Evolutionary conservation across 192 early-diverging fungal genomes (phyloP).

Genomic region (Phycomyces nitens): DNA sequence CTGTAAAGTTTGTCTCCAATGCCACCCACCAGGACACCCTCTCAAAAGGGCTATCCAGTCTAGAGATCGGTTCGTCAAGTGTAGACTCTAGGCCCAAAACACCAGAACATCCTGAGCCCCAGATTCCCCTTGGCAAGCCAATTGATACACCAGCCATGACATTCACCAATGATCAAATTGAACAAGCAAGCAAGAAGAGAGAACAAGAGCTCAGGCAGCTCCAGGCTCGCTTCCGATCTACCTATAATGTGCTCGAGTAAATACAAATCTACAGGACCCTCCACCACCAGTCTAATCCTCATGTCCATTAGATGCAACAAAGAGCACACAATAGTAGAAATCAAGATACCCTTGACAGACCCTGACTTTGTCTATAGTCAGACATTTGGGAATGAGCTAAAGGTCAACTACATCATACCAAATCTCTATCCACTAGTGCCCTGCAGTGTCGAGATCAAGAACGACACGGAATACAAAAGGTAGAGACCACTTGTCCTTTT

Average conservation of each 20-base stretch:
- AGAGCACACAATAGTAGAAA: neutral
- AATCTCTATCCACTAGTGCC: conserved; percentile 38
- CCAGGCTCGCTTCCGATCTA: conserved; percentile 22
- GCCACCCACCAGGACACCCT: neutral
- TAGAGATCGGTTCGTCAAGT: neutral
- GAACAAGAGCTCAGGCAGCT: conserved; percentile 19
- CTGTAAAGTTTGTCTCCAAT: conserved; percentile 28
- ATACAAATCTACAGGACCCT: too few species aligned
- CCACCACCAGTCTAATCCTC: too few species aligned
- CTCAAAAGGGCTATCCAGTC: neutral
- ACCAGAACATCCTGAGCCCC: conserved; percentile 11
- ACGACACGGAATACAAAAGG: neutral
- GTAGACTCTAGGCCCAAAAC: neutral
- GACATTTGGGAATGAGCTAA: conserved; percentile 3
- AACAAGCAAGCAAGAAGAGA: conserved; percentile 13
- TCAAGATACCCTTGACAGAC: conserved; percentile 14
- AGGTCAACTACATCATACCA: conserved; percentile 25
- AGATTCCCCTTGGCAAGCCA: neutral
- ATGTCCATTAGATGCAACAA: conserved; percentile 5
- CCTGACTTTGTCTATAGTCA: conserved; percentile 8
- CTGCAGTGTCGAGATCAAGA: conserved; percentile 32
- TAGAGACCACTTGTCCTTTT: neutral
- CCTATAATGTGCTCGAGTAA: neutral
- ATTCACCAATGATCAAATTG: neutral
- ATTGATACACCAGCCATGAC: neutral